phyloP scores from a whole-genome alignment of 1,284 basidiomycete genomes.

The Rhodotorula sp. region DNA sequence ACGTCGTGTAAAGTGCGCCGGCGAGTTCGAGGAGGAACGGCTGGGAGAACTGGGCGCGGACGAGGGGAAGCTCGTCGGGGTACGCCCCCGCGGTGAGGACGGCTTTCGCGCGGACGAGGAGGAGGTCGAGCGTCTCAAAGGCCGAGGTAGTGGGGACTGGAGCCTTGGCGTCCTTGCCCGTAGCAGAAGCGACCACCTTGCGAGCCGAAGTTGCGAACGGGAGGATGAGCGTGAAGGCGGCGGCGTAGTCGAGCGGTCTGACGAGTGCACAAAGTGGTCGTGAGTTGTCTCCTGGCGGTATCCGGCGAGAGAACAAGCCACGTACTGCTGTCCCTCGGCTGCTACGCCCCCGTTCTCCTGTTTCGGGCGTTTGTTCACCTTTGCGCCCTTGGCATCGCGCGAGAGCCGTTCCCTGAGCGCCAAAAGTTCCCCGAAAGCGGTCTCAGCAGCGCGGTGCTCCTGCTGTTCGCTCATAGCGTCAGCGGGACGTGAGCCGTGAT shows the following conservation, averaged over 20 bases:
- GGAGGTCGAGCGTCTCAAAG: constrained; percentile 29
- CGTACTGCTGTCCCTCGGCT: neutral
- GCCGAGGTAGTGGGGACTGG: constrained; percentile 13
- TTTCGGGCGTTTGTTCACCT: neutral
- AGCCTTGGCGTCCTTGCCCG: neutral
- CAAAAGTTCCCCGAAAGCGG: neutral
- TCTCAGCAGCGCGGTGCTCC: neutral
- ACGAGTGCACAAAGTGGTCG: fast-evolving
- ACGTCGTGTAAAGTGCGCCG: constrained; percentile 22
- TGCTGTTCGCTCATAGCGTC: neutral
- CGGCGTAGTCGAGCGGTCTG: constrained; percentile 18
- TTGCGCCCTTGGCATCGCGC: constrained; percentile 3
- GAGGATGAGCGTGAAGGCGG: constrained; percentile 22
- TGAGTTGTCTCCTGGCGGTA: neutral
- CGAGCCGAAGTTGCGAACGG: neutral
- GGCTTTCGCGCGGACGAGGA: constrained; percentile 16
- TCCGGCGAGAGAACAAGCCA: too few relatives aligned
- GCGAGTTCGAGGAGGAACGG: constrained; percentile 13
- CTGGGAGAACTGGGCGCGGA: constrained; percentile 8
- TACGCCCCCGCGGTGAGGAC: neutral
- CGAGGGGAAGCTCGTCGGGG: constrained; percentile 3
- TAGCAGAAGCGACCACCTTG: constrained; percentile 1
- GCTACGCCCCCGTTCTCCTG: too few relatives aligned
- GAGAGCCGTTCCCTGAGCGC: constrained; percentile 1
- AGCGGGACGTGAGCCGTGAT: neutral